A percentile compares a stretch with the other conserved stretches of the same genome.
Conservation (phyloP, 1,284 basidiomycete species). For the Cutaneotrichosporon mucoides region DNA sequence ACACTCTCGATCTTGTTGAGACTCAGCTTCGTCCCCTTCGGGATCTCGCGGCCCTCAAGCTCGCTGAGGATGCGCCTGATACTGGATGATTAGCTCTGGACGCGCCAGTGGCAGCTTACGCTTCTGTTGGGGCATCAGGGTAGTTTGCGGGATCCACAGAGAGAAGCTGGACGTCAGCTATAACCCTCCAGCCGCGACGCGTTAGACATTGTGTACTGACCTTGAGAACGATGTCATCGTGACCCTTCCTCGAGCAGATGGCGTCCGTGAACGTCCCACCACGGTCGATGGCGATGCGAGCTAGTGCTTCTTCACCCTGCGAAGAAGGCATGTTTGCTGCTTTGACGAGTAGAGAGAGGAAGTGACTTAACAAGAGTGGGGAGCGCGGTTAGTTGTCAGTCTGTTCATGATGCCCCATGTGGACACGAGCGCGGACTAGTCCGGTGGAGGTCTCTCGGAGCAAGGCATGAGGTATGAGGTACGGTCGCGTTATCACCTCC, state of each 20-base stretch:
- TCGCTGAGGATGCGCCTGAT: conserved; percentile 82
- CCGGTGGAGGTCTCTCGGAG: no score
- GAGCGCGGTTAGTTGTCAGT: no score
- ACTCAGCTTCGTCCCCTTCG: conserved; percentile 60
- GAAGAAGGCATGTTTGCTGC: no score
- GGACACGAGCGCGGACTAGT: no score
- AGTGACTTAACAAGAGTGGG: no score
- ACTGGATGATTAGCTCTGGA: conserved; percentile 49
- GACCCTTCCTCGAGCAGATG: conserved; percentile 29
- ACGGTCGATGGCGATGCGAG: conserved; percentile 31
- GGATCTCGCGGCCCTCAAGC: conserved; percentile 63
- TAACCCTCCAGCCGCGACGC: background rate
- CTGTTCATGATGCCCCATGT: no score
- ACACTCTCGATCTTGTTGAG: conserved; percentile 32
- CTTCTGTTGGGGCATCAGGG: conserved; percentile 76
- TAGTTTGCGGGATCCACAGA: conserved; percentile 86
- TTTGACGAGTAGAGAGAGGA: no score
- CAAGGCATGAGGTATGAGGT: no score
- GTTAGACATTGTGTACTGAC: conserved; percentile 5
- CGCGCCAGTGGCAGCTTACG: conserved; percentile 11
- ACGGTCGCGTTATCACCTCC: no score
- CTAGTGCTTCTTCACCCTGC: background rate
- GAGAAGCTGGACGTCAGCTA: conserved; percentile 56
- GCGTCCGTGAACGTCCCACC: conserved; percentile 49
- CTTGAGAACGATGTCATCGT: conserved; percentile 31